These are phyloP conservation scores for Citrullus amarus DNA, from an alignment of 306 rosid genomes.

Conservation along the genomic window DNA sequence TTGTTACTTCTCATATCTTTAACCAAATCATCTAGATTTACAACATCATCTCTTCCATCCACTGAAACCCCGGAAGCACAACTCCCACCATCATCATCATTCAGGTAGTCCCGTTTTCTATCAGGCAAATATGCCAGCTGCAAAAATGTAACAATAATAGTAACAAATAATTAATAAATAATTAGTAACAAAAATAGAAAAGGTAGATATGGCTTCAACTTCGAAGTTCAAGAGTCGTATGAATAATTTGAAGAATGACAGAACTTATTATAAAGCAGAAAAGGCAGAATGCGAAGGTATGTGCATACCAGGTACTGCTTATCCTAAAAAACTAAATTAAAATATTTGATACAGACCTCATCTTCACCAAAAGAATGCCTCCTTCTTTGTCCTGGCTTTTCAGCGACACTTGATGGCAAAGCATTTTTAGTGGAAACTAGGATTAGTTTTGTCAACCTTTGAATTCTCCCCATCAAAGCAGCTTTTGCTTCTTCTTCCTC, in stretches of 20 bases:
- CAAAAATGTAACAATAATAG: constrained; percentile 19
- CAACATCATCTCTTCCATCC: constrained; percentile 44
- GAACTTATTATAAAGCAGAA: background rate
- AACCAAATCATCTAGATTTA: constrained; percentile 58
- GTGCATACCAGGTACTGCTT: background rate
- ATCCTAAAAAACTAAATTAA: background rate
- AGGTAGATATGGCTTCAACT: background rate
- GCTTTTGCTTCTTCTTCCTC: constrained; percentile 92
- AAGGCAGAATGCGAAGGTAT: background rate
- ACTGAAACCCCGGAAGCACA: constrained; percentile 46
- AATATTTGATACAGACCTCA: constrained; percentile 39
- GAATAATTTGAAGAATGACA: background rate
- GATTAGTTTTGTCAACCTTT: constrained; percentile 71
- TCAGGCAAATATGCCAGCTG: constrained; percentile 89
- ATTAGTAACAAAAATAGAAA: background rate
- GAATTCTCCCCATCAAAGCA: constrained; percentile 87
- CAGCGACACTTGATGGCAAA: constrained; percentile 45
- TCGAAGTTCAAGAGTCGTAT: background rate
- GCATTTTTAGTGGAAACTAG: constrained; percentile 68
- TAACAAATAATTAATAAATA: background rate
- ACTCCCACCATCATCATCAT: constrained; percentile 59
- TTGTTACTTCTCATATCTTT: constrained; percentile 54
- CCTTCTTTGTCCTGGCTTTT: constrained; percentile 48
- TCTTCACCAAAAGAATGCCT: constrained; percentile 93
- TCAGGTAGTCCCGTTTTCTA: constrained; percentile 47